Evolutionary conservation across 345 rosid species (phyloP), one percentile per base, ranked within the genome.

Genomic region (Anacardium occidentale): DNA sequence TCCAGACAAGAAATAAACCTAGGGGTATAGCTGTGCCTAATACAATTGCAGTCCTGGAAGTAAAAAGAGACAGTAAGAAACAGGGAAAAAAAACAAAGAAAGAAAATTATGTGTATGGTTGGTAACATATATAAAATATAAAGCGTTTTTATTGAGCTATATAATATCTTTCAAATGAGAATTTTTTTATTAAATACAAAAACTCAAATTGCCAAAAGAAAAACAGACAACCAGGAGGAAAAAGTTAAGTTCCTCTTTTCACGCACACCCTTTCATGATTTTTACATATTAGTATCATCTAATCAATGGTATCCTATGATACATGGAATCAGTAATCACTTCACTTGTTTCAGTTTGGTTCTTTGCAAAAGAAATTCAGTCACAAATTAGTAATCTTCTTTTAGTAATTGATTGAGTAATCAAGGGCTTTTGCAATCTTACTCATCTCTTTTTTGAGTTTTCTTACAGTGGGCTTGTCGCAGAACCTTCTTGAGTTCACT

Each of bases 11-110:
- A 83, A 94, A 94, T 81, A 91, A 78, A 51, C 86, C 91, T 15
- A 94, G 94, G 25, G 93, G 97, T 74, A 94, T 86, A 71, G 90
- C 91, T n/a, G 98, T 91, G 75, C 91, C 98, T 21, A 86, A 75
- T 68, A 94, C 82, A 76, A 91, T 91, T 8, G 96, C 90, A 22
- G 89, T 91, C 89, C 97, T 91, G 88, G 76, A 83, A 76, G 67
- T 15, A 68, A 17, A 70, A 59, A 60, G 14, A 59, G 22, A 45
- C 26, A 42, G 11, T 8, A 26, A n/a, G 18, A 32, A 66, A 10
- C 13, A 24, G 10, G 45, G 34, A 34, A n/a, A 65, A 34, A 70
- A 11, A 61, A 47, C 14, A 26, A 58, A 25, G 37, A 58, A 22
- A 22, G 17, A 58, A 58, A 10, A 15, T 58, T 11, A 3, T 58